Conservation (phyloP, 768 basidiomycete genomes). For the Phlebiopsis gigantea region DNA sequence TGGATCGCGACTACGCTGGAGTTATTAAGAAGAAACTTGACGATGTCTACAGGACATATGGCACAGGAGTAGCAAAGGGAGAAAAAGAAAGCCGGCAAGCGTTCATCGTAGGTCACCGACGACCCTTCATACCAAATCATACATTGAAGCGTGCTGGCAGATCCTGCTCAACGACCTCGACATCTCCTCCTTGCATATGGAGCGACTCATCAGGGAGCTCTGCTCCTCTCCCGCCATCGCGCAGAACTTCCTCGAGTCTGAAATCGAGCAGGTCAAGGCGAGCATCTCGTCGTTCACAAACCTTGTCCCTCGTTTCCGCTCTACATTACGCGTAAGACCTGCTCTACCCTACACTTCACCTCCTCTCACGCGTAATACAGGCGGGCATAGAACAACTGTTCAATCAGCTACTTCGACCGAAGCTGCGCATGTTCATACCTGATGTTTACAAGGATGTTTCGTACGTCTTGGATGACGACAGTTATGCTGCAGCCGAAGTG, state of each 20-base stretch:
- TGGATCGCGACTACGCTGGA: constrained; percentile 80
- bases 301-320: constrained; percentile 61
- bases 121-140: not conserved
- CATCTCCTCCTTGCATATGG: constrained; percentile 83
- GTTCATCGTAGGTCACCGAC: constrained; percentile 68
- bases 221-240: constrained; percentile 44
- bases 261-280: constrained; percentile 45
- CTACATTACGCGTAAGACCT: constrained; percentile 63
- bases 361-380: constrained; percentile 32
- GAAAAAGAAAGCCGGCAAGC: constrained; percentile 75
- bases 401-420: constrained; percentile 89
- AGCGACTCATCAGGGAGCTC: constrained; percentile 70
- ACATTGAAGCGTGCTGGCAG: constrained; percentile 34
- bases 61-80: constrained; percentile 41
- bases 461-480: constrained; percentile 87
- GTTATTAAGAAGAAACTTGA: constrained; percentile 85
- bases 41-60: constrained; percentile 67
- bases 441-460: constrained; percentile 90
- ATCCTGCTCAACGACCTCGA: constrained; percentile 93
- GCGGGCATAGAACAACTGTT: constrained; percentile 89
- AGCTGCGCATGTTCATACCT: constrained; percentile 72
- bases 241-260: constrained; percentile 62
- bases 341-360: not conserved
- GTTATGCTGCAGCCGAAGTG: constrained; percentile 77
- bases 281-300: constrained; percentile 45